Evolutionary conservation across 1,284 basidiomycete genomes (phyloP).

Genomic region (Tilletia indica): DNA sequence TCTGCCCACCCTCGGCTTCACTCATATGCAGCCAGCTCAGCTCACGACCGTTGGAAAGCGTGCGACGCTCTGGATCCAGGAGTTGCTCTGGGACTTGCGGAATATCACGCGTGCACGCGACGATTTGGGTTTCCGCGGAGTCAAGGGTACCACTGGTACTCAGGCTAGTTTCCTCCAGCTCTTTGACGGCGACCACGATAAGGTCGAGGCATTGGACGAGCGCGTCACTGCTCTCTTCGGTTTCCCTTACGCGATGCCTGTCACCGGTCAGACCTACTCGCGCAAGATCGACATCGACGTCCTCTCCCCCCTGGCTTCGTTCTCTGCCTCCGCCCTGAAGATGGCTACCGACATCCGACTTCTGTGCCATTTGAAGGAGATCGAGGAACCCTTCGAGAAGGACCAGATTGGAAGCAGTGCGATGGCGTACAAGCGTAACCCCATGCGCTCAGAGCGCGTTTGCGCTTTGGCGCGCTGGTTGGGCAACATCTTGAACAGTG

Average conservation of each 20-base stretch:
- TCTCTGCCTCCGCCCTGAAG: conserved; percentile 95
- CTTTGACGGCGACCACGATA: conserved; percentile 80
- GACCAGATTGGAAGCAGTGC: conserved; percentile 92
- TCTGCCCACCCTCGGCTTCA: conserved; percentile 75
- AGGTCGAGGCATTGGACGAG: conserved; percentile 87
- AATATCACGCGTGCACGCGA: conserved; percentile 87
- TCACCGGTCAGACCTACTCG: conserved; percentile 97
- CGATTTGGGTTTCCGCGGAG: conserved; percentile 95
- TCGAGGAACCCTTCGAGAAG: conserved; percentile 98
- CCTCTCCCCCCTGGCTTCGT: conserved; percentile 79
- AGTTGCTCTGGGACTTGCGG: conserved; percentile 92
- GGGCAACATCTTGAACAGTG: conserved; percentile 48
- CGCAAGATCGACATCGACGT: conserved; percentile 96
- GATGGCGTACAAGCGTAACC: conserved; percentile 99
- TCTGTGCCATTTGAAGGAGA: conserved; percentile 67
- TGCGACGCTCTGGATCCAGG: conserved; percentile 90
- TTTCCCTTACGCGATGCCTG: conserved; percentile 91
- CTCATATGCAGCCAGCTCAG: conserved; percentile 98
- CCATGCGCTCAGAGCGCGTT: conserved; percentile 96
- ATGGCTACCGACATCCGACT: conserved; percentile 88
- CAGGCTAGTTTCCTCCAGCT: conserved; percentile 92
- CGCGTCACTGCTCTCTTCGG: conserved; percentile 75
- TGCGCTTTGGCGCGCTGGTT: conserved; percentile 92
- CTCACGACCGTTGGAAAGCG: conserved; percentile 98
- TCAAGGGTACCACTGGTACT: conserved; percentile 98